Conservation (phyloP, 805 yeast species). For the Ogataea polymorpha region DNA sequence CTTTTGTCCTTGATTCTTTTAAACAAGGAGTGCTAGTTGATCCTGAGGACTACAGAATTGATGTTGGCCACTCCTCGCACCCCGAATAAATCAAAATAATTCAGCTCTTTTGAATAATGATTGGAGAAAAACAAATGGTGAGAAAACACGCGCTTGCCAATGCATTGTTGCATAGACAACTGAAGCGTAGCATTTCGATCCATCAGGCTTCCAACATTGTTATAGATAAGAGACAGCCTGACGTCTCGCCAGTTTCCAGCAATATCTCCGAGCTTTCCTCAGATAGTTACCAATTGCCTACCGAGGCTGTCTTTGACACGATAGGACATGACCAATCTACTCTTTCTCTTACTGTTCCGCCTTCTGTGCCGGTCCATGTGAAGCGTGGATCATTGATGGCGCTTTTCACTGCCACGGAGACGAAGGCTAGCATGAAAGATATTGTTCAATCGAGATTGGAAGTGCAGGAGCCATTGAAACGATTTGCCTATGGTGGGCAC, state of each 20-base stretch:
- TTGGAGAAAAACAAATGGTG: conserved; percentile 8
- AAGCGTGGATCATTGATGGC: conserved; percentile 49
- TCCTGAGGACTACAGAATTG: conserved; percentile 10
- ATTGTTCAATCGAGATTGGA: conserved; percentile 30
- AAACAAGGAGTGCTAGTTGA: conserved; percentile 17
- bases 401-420: conserved; percentile 32
- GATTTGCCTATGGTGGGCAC: conserved; percentile 44
- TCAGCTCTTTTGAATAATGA: background rate
- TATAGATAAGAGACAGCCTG: background rate
- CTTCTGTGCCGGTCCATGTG: conserved; percentile 54
- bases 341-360: conserved; percentile 49
- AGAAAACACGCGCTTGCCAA: background rate
- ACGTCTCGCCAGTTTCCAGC: conserved; percentile 6
- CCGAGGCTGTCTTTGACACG: conserved; percentile 36
- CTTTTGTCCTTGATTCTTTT: conserved; percentile 35
- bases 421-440: conserved; percentile 11
- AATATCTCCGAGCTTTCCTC: conserved; percentile 14
- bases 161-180: background rate
- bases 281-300: conserved; percentile 2
- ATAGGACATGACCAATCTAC: conserved; percentile 50
- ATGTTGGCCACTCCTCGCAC: conserved; percentile 5
- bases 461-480: conserved; percentile 37
- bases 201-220: conserved; percentile 17
- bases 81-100: background rate
- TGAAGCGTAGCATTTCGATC: conserved; percentile 14